Evolutionary conservation across 352 stramenopile genomes (phyloP).

Genomic region (Chrysophaeum taylorii): DNA sequence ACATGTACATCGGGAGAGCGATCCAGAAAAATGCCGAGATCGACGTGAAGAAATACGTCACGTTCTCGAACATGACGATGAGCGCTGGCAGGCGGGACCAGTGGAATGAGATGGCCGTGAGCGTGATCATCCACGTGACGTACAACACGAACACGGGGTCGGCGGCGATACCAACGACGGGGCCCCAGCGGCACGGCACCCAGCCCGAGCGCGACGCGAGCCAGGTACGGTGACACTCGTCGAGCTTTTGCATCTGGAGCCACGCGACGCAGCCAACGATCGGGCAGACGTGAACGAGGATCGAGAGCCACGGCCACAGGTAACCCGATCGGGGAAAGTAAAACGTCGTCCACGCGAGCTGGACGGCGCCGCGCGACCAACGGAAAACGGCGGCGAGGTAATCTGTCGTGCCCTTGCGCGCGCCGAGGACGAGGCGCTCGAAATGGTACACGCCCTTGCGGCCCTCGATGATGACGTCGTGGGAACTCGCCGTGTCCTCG

Average conservation of each 20-base stretch:
- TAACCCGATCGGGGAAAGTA: not conserved
- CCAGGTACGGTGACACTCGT: not conserved
- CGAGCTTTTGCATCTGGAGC: not conserved
- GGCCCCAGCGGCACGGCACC: not conserved
- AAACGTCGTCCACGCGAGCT: conserved; percentile 9
- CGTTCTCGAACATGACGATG: conserved; percentile 15
- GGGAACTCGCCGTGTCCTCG: conserved; percentile 6
- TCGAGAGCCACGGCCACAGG: not conserved
- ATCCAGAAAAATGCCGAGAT: not conserved
- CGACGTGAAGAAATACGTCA: conserved; percentile 7
- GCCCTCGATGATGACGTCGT: conserved; percentile 9
- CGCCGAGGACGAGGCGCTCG: not conserved
- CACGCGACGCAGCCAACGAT: not conserved
- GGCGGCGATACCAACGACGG: not conserved
- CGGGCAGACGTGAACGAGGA: not conserved
- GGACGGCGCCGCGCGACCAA: not conserved
- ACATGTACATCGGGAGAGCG: not conserved
- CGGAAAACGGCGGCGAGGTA: conserved; percentile 12
- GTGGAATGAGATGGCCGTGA: not conserved
- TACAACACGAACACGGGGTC: conserved; percentile 5
- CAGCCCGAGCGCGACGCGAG: not conserved
- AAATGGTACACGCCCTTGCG: conserved; percentile 12
- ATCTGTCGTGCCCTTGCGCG: conserved; percentile 4
- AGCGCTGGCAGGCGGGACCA: not conserved
- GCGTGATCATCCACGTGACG: not conserved